These are phyloP conservation scores for Epichloe hybrida DNA, from an alignment of 2,329 filamentous ascomycete species.

Conservation along the genomic window DNA sequence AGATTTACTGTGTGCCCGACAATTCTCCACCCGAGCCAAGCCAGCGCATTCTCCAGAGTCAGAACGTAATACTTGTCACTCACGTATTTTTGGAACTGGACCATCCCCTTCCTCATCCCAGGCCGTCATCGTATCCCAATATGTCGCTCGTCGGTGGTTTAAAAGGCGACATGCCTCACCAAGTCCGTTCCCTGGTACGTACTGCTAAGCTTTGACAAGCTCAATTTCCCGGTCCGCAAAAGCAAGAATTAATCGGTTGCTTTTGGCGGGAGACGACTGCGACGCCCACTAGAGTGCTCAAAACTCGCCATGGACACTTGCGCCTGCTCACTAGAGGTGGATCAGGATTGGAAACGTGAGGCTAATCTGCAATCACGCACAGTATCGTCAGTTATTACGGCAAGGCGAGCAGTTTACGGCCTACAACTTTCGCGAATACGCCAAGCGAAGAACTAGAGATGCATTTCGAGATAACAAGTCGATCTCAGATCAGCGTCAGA, in stretches of 20 bases:
- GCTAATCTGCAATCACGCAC: not conserved
- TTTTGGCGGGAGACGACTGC: not conserved
- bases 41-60: not conserved
- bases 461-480: constrained; percentile 70
- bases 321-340: not conserved
- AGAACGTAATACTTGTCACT: not conserved
- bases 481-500: constrained; percentile 57
- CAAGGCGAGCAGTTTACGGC: constrained; percentile 76
- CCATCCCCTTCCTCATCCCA: not conserved
- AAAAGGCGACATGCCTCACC: constrained; percentile 42
- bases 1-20: no score
- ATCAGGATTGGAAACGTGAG: not conserved
- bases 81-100: not conserved
- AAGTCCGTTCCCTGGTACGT: constrained; percentile 43
- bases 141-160: constrained; percentile 26
- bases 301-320: not conserved
- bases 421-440: constrained; percentile 98
- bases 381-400: constrained; percentile 89
- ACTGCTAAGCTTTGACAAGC: not conserved
- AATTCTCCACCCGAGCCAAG: constrained; percentile 7
- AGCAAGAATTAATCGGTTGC: not conserved
- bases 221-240: not conserved
- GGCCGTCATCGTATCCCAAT: not conserved
- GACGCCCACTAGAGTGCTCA: not conserved
- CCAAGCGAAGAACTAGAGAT: constrained; percentile 78